phyloP scores from a whole-genome alignment of 768 basidiomycete genomes.

The Auricularia sp. region DNA sequence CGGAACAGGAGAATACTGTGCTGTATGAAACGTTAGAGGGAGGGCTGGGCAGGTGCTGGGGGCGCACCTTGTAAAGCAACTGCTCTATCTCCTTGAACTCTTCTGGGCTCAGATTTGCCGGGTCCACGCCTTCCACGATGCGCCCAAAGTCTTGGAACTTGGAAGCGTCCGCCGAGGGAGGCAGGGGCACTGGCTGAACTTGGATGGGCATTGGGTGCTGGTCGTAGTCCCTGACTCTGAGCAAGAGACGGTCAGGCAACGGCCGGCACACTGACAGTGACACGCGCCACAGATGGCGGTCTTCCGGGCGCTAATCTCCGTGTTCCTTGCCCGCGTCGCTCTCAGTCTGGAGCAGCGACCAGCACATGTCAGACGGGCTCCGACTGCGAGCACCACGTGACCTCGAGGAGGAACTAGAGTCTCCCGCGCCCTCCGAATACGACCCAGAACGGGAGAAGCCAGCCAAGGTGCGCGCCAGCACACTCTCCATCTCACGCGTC shows the following conservation, averaged over 20 bases:
- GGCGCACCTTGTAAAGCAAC: constrained; percentile 64
- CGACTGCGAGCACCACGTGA: background rate
- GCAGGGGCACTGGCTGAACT: constrained; percentile 55
- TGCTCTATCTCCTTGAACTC: constrained; percentile 59
- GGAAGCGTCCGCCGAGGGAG: constrained; percentile 57
- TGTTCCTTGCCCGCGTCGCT: background rate
- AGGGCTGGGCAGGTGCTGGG: background rate
- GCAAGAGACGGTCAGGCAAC: too few relatives aligned
- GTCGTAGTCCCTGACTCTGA: background rate
- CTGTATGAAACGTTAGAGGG: constrained; percentile 25
- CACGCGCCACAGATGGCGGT: background rate
- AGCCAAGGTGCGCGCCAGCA: background rate
- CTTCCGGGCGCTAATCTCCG: background rate
- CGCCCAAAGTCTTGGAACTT: constrained; percentile 67
- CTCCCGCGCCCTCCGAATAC: background rate
- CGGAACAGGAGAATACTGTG: constrained; percentile 69
- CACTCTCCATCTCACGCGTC: background rate
- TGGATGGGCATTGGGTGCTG: constrained; percentile 50
- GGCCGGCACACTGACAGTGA: too few relatives aligned
- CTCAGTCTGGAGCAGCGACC: background rate
- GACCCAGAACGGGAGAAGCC: background rate
- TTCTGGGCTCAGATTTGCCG: constrained; percentile 42
- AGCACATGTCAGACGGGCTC: background rate
- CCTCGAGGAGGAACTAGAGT: background rate
- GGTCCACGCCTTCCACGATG: constrained; percentile 65